These are phyloP conservation scores for Xerocomellus chrysenteron DNA, from an alignment of 768 basidiomycete species.

Conservation along the genomic window DNA sequence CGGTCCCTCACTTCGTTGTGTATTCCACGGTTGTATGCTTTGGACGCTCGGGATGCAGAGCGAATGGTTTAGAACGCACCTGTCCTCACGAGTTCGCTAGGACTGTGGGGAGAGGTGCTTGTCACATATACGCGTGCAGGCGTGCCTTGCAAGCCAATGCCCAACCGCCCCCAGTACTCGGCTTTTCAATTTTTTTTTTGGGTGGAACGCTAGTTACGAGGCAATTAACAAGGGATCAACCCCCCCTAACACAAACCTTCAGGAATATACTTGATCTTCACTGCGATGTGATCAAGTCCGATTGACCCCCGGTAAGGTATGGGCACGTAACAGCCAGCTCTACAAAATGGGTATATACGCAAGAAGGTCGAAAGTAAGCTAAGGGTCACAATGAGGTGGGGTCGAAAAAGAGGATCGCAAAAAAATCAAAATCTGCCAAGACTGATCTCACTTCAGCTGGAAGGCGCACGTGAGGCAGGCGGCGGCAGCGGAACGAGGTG, in stretches of 20 bases:
- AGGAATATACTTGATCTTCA: background rate
- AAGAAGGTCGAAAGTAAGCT: conserved; percentile 33
- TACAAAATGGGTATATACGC: conserved; percentile 21
- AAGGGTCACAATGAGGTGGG: conserved; percentile 1
- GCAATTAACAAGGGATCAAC: no score
- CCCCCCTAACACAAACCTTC: no score
- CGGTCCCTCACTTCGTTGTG: conserved; percentile 2
- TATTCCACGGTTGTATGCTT: conserved; percentile 3
- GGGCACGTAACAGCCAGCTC: background rate
- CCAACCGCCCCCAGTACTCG: background rate
- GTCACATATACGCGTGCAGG: no score
- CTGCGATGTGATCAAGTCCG: background rate
- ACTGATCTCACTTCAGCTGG: conserved; percentile 47
- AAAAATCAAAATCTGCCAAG: conserved; percentile 18
- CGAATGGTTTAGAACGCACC: conserved; percentile 13
- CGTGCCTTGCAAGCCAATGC: no score
- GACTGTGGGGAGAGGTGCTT: no score
- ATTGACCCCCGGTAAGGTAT: background rate
- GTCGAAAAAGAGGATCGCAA: background rate
- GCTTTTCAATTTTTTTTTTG: background rate
- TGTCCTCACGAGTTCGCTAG: no score
- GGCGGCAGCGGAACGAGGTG: conserved; percentile 35
- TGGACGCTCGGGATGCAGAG: background rate
- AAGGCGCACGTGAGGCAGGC: conserved; percentile 38
- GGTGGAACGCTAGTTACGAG: no score